phyloP scores from a whole-genome alignment of 1,284 basidiomycete species.

The Cystobasidiaceae sp. region DNA sequence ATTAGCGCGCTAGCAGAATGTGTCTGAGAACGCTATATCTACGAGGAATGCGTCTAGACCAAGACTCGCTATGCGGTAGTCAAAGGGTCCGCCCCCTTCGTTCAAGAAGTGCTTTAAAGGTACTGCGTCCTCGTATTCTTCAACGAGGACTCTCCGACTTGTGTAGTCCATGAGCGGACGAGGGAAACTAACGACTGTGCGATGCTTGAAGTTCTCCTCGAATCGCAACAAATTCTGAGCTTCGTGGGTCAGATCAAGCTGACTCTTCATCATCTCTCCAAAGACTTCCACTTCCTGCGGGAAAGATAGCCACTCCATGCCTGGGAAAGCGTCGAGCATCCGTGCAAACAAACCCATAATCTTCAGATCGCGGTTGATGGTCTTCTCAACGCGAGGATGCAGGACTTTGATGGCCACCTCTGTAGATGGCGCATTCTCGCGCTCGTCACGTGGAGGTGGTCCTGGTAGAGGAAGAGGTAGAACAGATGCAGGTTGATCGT shows the following conservation, averaged over 20 bases:
- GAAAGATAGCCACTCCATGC: conserved; percentile 93
- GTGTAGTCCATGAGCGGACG: conserved; percentile 75
- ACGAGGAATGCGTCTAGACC: conserved; percentile 94
- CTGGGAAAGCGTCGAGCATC: conserved; percentile 72
- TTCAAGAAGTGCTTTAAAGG: conserved; percentile 82
- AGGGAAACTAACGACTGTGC: conserved; percentile 81
- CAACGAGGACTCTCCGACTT: conserved; percentile 74
- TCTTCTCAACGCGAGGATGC: conserved; percentile 76
- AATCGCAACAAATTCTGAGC: conserved; percentile 81
- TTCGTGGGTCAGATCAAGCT: conserved; percentile 86
- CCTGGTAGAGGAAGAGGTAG: conserved; percentile 62
- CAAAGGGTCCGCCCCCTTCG: conserved; percentile 86
- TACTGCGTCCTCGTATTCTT: conserved; percentile 88
- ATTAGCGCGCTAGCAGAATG: not conserved
- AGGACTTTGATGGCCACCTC: conserved; percentile 93
- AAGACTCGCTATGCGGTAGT: conserved; percentile 81
- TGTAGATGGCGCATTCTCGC: conserved; percentile 61
- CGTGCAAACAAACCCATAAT: conserved; percentile 94
- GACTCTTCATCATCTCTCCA: conserved; percentile 93
- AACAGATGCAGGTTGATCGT: conserved; percentile 49
- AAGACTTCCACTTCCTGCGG: conserved; percentile 94
- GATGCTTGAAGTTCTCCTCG: conserved; percentile 71
- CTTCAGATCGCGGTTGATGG: conserved; percentile 77
- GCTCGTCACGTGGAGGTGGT: conserved; percentile 39
- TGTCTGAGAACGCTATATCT: conserved; percentile 46